Evolutionary conservation across 352 stramenopile genomes (phyloP), one percentile per base, ranked within the genome.

Genomic region (Thalassiosira livingstoniorum): DNA sequence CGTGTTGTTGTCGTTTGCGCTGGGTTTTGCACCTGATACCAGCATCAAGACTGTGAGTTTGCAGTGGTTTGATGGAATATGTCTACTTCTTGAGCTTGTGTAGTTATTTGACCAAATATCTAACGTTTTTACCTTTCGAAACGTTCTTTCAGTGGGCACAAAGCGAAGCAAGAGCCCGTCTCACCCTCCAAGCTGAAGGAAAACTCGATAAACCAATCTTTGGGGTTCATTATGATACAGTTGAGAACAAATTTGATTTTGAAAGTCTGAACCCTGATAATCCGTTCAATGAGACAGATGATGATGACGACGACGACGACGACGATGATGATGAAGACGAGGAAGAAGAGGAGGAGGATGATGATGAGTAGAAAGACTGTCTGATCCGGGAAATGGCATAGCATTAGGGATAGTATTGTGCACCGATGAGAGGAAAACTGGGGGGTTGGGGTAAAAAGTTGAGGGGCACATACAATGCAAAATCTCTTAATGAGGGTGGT

Each of bases 151-250:
- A 88, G 81, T 94, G 90, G 90, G 90, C 90, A 55, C 83, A 75
- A 23, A 74, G 78, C 21, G 90, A 94, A 79, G 90, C 90, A 23
- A 54, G 85, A 47, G 88, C 88, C 25, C 84, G 90, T 78, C 76
- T 94, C 60, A 67, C 75, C 13, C 68, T 92, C 27, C 66, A 84
- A 35, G 83, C 68, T 0, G 68, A 85, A n/a, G 87, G 78, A 1
- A 85, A 82, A 74, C 37, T 90, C 31, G 86, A 85, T n/a, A 66
- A 90, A 70, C 83, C 88, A 34, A 83, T 88, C 29, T 94, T 94
- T 86, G 90, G 90, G 63, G 87, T 80, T 42, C 90, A 93, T 77
- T 93, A 93, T 71, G 80, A 92, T 80, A 89, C 82, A 53, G 29
- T 80, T 11, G 75, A 90, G 42, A 79, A 80, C 62, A 84, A 83